Evolutionary conservation across 148 eudicot species (phyloP), one percentile per base, ranked within the genome.

Genomic region (Vaccinium macrocarpon): DNA sequence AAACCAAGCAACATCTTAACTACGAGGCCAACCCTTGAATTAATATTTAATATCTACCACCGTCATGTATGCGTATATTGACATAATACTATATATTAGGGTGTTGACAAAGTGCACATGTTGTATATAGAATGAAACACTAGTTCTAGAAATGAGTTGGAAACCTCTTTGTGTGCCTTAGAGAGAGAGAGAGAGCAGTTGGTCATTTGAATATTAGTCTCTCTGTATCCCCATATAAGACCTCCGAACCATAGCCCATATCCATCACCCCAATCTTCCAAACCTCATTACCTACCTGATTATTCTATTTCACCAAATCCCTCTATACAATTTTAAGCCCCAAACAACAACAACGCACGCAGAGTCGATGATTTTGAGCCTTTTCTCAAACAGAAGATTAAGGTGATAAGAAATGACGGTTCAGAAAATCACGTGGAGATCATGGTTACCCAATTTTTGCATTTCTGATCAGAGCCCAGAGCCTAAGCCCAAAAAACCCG

Each of bases 181-280:
- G 81, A 61, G 53, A 66, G 48, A 55, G 79, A 81, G 79, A 76
- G 85, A 83, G 84, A 83, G 88, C 82, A 83, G 90, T 87, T 87
- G 86, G 81, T 85, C 87, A 87, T 90, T 90, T 84, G 88, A 89
- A 87, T 81, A 83, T 76, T 87, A 71, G 35, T 52, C 83, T 83
- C 74, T 78, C 79, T 81, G 46, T 42, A 42, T 42, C 53, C 75
- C 82, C 83, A 73, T 82, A 82, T 87, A 85, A 86, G 72, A 78
- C 90, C 83, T 76, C 84, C 66, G 82, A 86, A 9, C 88, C 81
- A 56, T 76, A 86, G 35, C 81, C 82, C 87, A 38, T 81, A 80
- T 86, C 84, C 88, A 87, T 82, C 87, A 78, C 38, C 56, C 85
- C 82, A 80, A 23, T 52, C 19, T 48, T 13, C 5, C 53, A 5